Percentiles rank a stretch among this genome's conserved stretches.
These are phyloP conservation scores for Aristolochia californica DNA, from an alignment of 164 flowering plant species.

Conservation along the genomic window DNA sequence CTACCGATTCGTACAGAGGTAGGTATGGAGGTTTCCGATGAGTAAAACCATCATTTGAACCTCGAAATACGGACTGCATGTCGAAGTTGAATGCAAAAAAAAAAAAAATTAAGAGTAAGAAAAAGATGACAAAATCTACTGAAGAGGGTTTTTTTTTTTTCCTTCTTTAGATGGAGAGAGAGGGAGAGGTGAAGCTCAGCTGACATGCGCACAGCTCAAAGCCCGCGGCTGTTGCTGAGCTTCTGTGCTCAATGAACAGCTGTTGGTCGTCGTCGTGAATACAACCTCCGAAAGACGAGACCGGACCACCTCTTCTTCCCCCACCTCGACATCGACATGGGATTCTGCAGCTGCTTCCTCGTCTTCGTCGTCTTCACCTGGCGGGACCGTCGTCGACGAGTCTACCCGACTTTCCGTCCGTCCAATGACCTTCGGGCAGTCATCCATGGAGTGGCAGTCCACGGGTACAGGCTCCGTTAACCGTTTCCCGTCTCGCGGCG, in stretches of 20 bases:
- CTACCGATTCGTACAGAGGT: not conserved
- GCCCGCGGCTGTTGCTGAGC: constrained; percentile 6
- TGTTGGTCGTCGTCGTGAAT: constrained; percentile 7
- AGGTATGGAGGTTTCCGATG: constrained; percentile 4
- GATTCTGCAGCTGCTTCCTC: constrained; percentile 2
- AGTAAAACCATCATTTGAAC: constrained; percentile 2
- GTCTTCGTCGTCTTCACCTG: not conserved
- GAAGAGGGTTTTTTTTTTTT: not conserved
- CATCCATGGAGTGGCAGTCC: constrained; percentile 14
- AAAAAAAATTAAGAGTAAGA: too few species aligned
- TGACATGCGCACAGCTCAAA: constrained; percentile 10
- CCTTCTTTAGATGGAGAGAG: constrained; percentile 4
- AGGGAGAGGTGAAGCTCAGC: constrained; percentile 4
- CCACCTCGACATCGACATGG: not conserved
- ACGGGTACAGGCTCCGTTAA: constrained; percentile 53
- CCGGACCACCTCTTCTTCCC: not conserved
- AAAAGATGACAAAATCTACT: too few species aligned
- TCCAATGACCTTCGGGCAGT: too few species aligned
- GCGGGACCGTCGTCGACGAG: constrained; percentile 1
- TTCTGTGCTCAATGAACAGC: constrained; percentile 10
- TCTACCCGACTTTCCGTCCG: not conserved
- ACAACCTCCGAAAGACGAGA: not conserved
- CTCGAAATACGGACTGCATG: constrained; percentile 3
- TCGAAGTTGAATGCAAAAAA: too few species aligned
- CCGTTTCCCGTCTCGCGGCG: constrained; percentile 75